Base-by-base conservation (phyloP, 2,329 filamentous ascomycete species). In the Colletotrichum siamense region DNA sequence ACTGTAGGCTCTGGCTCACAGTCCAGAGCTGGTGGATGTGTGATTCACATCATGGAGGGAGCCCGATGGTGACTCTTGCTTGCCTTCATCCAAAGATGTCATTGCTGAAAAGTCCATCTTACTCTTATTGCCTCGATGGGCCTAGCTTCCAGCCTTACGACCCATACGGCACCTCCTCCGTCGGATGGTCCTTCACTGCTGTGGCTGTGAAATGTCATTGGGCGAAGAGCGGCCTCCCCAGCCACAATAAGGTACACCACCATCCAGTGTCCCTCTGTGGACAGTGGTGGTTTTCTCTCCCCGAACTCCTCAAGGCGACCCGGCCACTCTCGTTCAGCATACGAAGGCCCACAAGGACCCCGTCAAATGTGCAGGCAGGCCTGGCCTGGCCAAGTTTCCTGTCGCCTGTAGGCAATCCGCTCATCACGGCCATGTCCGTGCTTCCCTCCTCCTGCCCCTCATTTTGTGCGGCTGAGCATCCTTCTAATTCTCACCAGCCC, bases 391-490 rank as follows among this genome's bases (percentile, higher is more conserved):
- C 30, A 24, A 22, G 18, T 36, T 63, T 39, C 66, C 24, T 26
- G 36, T 15, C 32, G 16, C 30, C 71, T 49, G 34, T 24, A 69
- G 36, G 39, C 55, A 24, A 39, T 68, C 18, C 16, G 71, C 26
- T 71, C 61, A 77, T 68, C 72, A 68, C 72, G 67, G 72, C 44
- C 75, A 75, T 57, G 71, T 71, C 75, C 72, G 75, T 71, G 66
- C 71, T 70, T 77, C 72, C 39, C 67, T 71, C 52, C 49, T 63
- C n/a, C 39, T 67, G 75, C 72, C 75, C 75, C 75, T 77, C 75
- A 62, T 59, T 67, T 70, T 55, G 61, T 76, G 75, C 75, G 71
- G 75, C 75, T 77, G 75, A 77, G 75, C 75, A 70, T 75, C 75
- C 75, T 75, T 39, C 55, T 49, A 75, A 55, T 71, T 71, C 66